Conservation (phyloP, 2,329 filamentous ascomycete genomes). For the Colletotrichum eleusines region DNA sequence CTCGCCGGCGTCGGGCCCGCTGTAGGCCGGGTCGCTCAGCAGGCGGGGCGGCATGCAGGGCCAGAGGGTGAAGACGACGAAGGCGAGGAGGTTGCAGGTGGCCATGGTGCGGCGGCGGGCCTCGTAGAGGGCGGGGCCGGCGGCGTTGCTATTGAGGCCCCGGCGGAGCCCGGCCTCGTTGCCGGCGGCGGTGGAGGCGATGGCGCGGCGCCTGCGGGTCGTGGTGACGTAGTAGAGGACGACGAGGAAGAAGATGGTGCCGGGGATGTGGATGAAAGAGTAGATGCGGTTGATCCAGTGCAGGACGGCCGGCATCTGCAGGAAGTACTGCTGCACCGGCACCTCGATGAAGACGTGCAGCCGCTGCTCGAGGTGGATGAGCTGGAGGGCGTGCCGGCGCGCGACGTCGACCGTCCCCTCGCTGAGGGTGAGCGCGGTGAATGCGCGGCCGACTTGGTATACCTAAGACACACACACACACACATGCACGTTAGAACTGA, state of each 20-base stretch:
- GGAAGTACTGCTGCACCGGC: conserved; percentile 67
- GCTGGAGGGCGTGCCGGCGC: conserved; percentile 74
- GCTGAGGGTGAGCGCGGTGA: conserved; percentile 76
- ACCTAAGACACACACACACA: conserved; percentile 59
- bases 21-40: conserved; percentile 65
- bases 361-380: conserved; percentile 74
- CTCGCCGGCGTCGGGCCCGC: conserved; percentile 67
- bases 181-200: conserved; percentile 45
- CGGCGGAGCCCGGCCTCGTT: conserved; percentile 47
- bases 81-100: conserved; percentile 65
- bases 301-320: conserved; percentile 66
- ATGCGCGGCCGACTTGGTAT: conserved; percentile 80
- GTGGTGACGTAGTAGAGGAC: conserved; percentile 79
- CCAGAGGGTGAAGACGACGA: conserved; percentile 64
- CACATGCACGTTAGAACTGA: too few species aligned
- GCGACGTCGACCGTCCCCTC: conserved; percentile 77
- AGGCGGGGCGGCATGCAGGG: conserved; percentile 68
- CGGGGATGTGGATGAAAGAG: conserved; percentile 83
- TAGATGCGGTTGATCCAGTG: conserved; percentile 79
- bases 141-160: conserved; percentile 44
- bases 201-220: conserved; percentile 62
- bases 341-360: conserved; percentile 76
- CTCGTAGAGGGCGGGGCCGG: conserved; percentile 65
- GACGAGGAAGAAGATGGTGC: conserved; percentile 75
- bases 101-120: conserved; percentile 68